Evolutionary conservation across 2,329 filamentous ascomycete genomes (phyloP).

Genomic region (Hypoxylon sp.): DNA sequence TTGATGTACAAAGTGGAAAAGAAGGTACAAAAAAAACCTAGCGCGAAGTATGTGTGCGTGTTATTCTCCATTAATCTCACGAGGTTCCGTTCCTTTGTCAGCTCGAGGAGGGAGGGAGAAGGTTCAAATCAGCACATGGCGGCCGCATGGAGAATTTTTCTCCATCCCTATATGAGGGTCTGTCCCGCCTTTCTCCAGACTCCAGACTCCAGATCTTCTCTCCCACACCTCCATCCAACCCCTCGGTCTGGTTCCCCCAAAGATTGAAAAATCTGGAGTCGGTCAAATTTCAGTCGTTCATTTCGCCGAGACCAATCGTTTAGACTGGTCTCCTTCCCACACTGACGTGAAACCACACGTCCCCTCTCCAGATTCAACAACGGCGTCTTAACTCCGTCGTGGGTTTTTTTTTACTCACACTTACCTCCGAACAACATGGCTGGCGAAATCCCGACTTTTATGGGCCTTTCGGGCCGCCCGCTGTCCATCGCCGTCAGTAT

Average conservation of each 20-base stretch:
- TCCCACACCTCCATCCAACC: constrained; percentile 27
- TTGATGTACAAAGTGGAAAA: too few species aligned
- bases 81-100: constrained; percentile 24
- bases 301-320: constrained; percentile 17
- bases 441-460: constrained; percentile 58
- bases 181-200: constrained; percentile 34
- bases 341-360: constrained; percentile 15
- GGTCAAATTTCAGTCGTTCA: constrained; percentile 17
- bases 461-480: constrained; percentile 65
- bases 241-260: constrained; percentile 29
- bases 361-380: constrained; percentile 11
- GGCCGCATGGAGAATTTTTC: constrained; percentile 14
- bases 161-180: constrained; percentile 35
- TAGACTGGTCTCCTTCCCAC: not conserved
- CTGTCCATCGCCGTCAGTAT: constrained; percentile 66
- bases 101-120: too few species aligned
- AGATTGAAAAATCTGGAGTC: constrained; percentile 35
- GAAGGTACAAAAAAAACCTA: too few species aligned
- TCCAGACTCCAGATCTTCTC: constrained; percentile 19
- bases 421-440: too few species aligned
- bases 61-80: too few species aligned
- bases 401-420: too few species aligned
- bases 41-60: too few species aligned
- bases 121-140: too few species aligned
- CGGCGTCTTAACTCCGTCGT: too few species aligned